Evolutionary conservation across 352 stramenopile species (phyloP).

Genomic region (Phytopythium oedochilum): DNA sequence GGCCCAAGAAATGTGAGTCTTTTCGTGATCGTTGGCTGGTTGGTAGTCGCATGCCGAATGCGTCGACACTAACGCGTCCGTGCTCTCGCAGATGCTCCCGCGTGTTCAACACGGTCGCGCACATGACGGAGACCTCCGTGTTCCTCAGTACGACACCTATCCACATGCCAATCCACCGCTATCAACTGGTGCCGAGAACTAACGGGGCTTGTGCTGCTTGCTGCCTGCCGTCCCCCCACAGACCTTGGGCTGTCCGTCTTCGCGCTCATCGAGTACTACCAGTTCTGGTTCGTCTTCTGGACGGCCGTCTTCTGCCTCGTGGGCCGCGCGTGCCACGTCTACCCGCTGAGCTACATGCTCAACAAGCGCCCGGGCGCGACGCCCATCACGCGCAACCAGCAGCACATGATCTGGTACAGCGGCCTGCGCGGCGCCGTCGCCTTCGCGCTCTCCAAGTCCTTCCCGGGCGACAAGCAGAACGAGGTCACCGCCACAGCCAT

Average conservation of each 20-base stretch:
- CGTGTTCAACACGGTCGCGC: constrained; percentile 89
- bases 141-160: constrained; percentile 86
- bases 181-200: too few relatives aligned
- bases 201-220: background rate
- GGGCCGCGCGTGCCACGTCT: constrained; percentile 81
- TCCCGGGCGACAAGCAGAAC: constrained; percentile 81
- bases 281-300: constrained; percentile 85
- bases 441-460: constrained; percentile 89
- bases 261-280: constrained; percentile 67
- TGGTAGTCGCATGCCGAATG: too few relatives aligned
- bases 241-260: constrained; percentile 91
- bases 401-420: constrained; percentile 95
- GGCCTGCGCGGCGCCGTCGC: constrained; percentile 91
- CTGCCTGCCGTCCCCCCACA: too few relatives aligned
- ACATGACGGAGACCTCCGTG: constrained; percentile 90
- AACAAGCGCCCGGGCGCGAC: constrained; percentile 54
- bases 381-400: constrained; percentile 82
- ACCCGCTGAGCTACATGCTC: constrained; percentile 77
- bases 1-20: constrained; percentile 71
- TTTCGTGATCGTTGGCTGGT: too few relatives aligned
- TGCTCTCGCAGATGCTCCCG: constrained; percentile 53
- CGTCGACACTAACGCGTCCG: background rate
- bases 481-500: constrained; percentile 90
- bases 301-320: constrained; percentile 83
- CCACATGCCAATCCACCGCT: too few relatives aligned